Evolutionary conservation across 148 eudicot genomes (phyloP).

Genomic region (Camellia sinensis): DNA sequence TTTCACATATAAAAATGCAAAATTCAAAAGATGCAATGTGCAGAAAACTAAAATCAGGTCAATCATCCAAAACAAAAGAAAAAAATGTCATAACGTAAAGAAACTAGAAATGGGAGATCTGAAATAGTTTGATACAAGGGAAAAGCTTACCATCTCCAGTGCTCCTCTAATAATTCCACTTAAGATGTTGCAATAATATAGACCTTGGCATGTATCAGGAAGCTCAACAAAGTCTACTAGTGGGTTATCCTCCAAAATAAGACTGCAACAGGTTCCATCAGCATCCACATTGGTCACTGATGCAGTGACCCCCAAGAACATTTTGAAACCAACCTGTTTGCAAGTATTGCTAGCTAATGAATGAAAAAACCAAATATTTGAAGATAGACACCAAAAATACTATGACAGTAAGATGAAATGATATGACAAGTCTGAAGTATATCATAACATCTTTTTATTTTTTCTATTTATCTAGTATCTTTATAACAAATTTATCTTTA

Average conservation of each 20-base stretch:
- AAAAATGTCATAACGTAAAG: not conserved
- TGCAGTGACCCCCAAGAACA: conserved; percentile 92
- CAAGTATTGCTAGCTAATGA: conserved; percentile 1
- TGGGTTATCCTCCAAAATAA: conserved; percentile 92
- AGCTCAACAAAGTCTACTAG: conserved; percentile 97
- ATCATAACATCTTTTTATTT: not conserved
- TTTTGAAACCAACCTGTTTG: conserved; percentile 85
- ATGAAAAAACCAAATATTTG: not conserved
- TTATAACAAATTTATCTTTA: not conserved
- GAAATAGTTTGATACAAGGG: not conserved
- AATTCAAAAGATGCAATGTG: not conserved
- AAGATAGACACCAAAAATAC: not conserved
- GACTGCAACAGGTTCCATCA: conserved; percentile 90
- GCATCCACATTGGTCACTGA: conserved; percentile 84
- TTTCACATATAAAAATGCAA: not conserved
- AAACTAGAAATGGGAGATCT: not conserved
- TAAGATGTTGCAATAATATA: conserved; percentile 85
- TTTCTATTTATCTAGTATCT: not conserved
- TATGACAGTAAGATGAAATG: not conserved
- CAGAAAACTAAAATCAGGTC: not conserved
- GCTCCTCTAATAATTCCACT: conserved; percentile 96
- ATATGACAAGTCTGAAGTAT: not conserved
- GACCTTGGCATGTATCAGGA: conserved; percentile 94
- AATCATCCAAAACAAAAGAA: not conserved
- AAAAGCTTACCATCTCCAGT: conserved; percentile 80